Conservation (phyloP, 163 green algal species). For the Prototheca wickerhamii region DNA sequence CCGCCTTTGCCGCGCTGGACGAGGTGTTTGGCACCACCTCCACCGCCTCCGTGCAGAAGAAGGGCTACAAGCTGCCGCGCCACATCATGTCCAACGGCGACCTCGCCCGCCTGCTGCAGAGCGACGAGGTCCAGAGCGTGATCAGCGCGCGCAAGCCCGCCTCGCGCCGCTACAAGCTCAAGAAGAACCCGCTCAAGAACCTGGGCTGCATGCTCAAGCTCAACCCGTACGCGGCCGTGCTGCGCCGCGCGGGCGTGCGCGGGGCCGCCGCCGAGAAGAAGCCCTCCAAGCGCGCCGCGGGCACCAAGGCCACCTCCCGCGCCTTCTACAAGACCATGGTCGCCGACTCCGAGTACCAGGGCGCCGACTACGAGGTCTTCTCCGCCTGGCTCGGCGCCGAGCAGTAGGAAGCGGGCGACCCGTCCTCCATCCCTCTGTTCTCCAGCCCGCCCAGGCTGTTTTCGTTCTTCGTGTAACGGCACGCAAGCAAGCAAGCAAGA, state of each 20-base stretch:
- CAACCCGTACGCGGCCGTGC: conserved; percentile 68
- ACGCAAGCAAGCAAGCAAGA: no score
- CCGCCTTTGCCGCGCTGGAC: conserved; percentile 89
- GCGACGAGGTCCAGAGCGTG: conserved; percentile 91
- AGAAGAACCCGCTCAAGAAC: conserved; percentile 99
- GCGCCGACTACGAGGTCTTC: conserved; percentile 91
- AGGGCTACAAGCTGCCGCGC: conserved; percentile 85
- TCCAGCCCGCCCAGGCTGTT: no score
- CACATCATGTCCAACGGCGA: conserved; percentile 87
- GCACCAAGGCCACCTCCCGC: conserved; percentile 51
- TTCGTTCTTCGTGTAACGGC: no score
- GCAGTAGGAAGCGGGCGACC: no score
- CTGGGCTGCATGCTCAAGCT: conserved; percentile 91
- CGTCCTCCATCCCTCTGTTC: no score
- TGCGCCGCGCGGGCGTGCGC: conserved; percentile 20
- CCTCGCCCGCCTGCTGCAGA: conserved; percentile 93
- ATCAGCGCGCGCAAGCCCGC: conserved; percentile 33
- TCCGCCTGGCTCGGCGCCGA: conserved; percentile 49
- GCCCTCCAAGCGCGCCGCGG: conserved; percentile 21
- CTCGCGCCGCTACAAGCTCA: conserved; percentile 55
- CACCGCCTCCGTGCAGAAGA: conserved; percentile 54
- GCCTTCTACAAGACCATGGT: conserved; percentile 53
- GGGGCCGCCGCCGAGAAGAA: conserved; percentile 18
- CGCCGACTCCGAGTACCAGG: conserved; percentile 79
- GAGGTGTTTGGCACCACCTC: conserved; percentile 74